Percentiles rank a stretch among this genome's conserved stretches.
phyloP scores from a whole-genome alignment of 768 basidiomycete species.

The Filobasidium wieringae region DNA sequence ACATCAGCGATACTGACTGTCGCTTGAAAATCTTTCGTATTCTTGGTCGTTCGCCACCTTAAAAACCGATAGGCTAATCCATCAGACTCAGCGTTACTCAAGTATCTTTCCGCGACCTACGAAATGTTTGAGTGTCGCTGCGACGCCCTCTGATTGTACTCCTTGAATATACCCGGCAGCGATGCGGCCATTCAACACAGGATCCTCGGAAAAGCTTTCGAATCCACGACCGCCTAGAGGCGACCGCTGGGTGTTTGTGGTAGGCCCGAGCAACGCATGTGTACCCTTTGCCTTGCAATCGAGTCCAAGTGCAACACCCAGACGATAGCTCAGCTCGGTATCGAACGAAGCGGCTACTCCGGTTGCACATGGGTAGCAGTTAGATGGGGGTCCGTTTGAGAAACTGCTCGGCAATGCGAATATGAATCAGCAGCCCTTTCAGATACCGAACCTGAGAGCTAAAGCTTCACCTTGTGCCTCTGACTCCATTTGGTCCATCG shows the following conservation, averaged over 20 bases:
- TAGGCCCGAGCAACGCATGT: background rate
- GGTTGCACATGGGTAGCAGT: conserved; percentile 5
- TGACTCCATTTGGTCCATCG: too few relatives aligned
- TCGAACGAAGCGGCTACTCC: conserved; percentile 4
- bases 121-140: conserved; percentile 62
- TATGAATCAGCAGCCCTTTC: too few relatives aligned
- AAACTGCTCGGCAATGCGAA: too few relatives aligned
- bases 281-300: conserved; percentile 4
- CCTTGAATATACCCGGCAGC: conserved; percentile 64
- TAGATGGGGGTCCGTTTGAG: too few relatives aligned
- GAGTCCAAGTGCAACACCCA: conserved; percentile 1
- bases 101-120: conserved; percentile 40
- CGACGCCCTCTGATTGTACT: conserved; percentile 62
- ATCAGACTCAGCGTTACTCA: conserved; percentile 45
- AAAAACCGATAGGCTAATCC: background rate
- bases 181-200: conserved; percentile 57
- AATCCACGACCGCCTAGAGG: conserved; percentile 40
- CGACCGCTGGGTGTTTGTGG: conserved; percentile 56
- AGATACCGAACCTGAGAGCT: too few relatives aligned
- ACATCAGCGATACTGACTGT: too few relatives aligned
- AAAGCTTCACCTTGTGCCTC: too few relatives aligned
- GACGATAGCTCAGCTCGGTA: background rate
- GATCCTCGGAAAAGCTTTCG: conserved; percentile 44
- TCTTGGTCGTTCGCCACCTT: conserved; percentile 54
- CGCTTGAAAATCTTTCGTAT: conserved; percentile 42